A percentile compares a stretch with the other conserved stretches of the same genome.
Conservation (phyloP, 306 rosid species). For the Quillaja saponaria region DNA sequence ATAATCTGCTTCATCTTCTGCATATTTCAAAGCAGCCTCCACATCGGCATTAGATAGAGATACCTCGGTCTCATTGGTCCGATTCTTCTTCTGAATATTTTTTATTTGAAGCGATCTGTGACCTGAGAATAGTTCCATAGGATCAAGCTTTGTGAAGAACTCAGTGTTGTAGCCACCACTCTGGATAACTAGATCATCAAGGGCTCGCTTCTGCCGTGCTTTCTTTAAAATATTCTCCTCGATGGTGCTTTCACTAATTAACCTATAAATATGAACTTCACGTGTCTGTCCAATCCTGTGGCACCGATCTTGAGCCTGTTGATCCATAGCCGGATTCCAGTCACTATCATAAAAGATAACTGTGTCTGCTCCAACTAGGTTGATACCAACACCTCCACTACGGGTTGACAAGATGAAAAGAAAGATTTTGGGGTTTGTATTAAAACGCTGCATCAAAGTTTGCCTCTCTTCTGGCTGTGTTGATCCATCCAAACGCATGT, state of each 20-base stretch:
- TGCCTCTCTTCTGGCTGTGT: slow-evolving; percentile 98
- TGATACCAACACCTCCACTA: slow-evolving; percentile 98
- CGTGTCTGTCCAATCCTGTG: slow-evolving; percentile 99
- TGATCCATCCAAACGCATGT: slow-evolving; percentile 97
- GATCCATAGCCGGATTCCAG: slow-evolving; percentile 99
- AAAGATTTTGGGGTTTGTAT: slow-evolving; percentile 88
- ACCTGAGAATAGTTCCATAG: slow-evolving; percentile 88
- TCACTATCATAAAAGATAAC: slow-evolving; percentile 97
- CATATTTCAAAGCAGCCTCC: slow-evolving; percentile 88
- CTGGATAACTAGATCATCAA: slow-evolving; percentile 95
- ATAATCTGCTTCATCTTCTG: slow-evolving; percentile 98
- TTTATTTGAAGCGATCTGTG: slow-evolving; percentile 66
- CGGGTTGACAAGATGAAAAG: slow-evolving; percentile 97
- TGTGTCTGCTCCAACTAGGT: slow-evolving; percentile 97
- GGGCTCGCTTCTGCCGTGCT: slow-evolving; percentile 98
- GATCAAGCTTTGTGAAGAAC: slow-evolving; percentile 96
- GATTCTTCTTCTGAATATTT: slow-evolving; percentile 69
- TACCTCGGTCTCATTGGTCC: slow-evolving; percentile 49
- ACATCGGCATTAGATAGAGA: slow-evolving; percentile 81
- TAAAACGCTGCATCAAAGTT: slow-evolving; percentile 93
- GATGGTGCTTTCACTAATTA: slow-evolving; percentile 93
- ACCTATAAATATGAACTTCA: slow-evolving; percentile 91
- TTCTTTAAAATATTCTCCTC: slow-evolving; percentile 97
- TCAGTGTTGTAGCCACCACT: slow-evolving; percentile 98
- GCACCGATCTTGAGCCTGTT: slow-evolving; percentile 99